Evolutionary conservation across 306 rosid species (phyloP), one percentile per base, ranked within the genome.

Genomic region (Elaeagnus macrophylla): DNA sequence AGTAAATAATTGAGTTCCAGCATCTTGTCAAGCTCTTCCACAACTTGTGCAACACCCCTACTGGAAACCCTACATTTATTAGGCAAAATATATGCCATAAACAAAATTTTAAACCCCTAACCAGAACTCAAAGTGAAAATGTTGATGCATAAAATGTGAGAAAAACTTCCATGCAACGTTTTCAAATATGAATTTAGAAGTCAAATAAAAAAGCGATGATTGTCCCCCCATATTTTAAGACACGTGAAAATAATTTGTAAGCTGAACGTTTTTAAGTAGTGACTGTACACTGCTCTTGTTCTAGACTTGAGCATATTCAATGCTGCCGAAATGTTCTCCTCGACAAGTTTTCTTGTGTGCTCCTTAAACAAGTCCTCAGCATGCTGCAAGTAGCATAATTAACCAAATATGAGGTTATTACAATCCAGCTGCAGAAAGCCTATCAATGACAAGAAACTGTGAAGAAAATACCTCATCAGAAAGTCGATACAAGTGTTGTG

Each of bases 291-390:
- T 67, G 94, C 68, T 79, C 88, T 84, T 61, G 96, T 61, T 72
- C 99, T 84, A 57, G 95, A 82, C 73, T 87, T 91, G 49, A 87
- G 83, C 46, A 55, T 20, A 49, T 55, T 60, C 20, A 91, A 72
- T 12, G 96, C 95, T 56, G 60, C 70, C 18, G 96, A 72, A 63
- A 91, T 77, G 62, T 77, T 82, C 81, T 74, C 82, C 77, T 84
- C 99, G 0, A 74, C 89, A 74, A 91, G 68, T 70, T 82, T 87
- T 83, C 96, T 76, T 47, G 73, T 64, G 9, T 58, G 91, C 79
- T 73, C 88, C 71, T 64, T 87, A 54, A 91, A 88, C 75, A 87
- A 79, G 76, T 79, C 81, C 63, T 16, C 83, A 43, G 99, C 99
- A 71, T 79, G 74, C 99, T 91, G 65, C 72, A 82, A 65, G 59